Conservation (phyloP, 176 grass and related monocot species). For the Lolium perenne region DNA sequence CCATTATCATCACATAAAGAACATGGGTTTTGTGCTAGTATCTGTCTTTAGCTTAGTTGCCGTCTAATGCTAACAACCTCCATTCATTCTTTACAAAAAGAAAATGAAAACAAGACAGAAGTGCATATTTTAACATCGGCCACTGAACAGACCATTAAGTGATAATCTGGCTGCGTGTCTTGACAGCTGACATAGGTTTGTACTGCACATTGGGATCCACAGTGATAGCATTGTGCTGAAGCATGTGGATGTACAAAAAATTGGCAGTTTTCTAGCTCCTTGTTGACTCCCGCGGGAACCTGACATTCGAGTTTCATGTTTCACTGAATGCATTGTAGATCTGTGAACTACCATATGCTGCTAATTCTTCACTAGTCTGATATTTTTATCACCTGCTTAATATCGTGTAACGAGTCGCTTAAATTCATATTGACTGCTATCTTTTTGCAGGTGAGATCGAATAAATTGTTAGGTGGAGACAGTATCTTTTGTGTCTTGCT, state of each 20-base stretch:
- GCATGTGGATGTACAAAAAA: background rate
- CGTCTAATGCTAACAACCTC: background rate
- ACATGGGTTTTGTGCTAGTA: background rate
- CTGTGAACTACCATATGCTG: background rate
- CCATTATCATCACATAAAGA: background rate
- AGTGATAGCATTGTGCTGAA: background rate
- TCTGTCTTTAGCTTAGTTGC: slow-evolving; percentile 3
- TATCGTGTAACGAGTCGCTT: background rate
- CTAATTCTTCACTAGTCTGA: background rate
- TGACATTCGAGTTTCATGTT: background rate
- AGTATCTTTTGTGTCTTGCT: background rate
- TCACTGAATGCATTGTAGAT: background rate
- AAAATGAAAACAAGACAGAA: background rate
- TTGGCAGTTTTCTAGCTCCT: background rate
- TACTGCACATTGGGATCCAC: background rate
- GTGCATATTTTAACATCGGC: background rate
- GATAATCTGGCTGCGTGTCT: background rate
- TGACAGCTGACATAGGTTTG: background rate
- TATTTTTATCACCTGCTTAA: background rate
- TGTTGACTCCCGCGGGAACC: background rate
- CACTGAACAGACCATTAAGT: background rate
- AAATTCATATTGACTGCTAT: background rate
- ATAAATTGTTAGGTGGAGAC: background rate
- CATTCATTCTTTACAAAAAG: background rate
- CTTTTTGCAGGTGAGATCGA: background rate